Percentiles rank a stretch among this genome's conserved stretches.
phyloP scores from a whole-genome alignment of 495 filamentous ascomycete genomes.

The Extremus antarcticus region DNA sequence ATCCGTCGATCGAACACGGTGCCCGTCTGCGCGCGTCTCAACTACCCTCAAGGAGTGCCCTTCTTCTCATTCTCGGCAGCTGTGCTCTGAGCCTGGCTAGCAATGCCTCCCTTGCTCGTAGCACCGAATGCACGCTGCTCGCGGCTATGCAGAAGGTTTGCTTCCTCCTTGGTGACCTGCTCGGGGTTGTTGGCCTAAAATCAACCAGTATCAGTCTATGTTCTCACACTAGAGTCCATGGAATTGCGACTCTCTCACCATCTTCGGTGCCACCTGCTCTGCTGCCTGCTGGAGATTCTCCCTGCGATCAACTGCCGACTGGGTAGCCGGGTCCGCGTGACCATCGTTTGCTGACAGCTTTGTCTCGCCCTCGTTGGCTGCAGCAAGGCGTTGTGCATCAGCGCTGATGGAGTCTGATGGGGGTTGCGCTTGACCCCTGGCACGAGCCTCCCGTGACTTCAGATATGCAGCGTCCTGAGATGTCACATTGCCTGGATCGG shows the following conservation, averaged over 20 bases:
- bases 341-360: neutral
- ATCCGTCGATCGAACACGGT: no score
- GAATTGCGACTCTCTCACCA: constrained; percentile 7
- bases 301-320: constrained; percentile 24
- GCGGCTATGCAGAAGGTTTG: constrained; percentile 23
- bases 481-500: constrained; percentile 11
- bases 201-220: neutral
- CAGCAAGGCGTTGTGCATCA: constrained; percentile 10
- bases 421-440: constrained; percentile 2
- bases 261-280: constrained; percentile 20
- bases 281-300: constrained; percentile 24
- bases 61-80: constrained; percentile 15
- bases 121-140: constrained; percentile 27
- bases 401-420: constrained; percentile 9
- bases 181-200: constrained; percentile 15
- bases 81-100: constrained; percentile 18
- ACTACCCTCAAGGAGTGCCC: neutral
- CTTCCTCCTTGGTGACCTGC: constrained; percentile 27
- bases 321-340: constrained; percentile 10
- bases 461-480: constrained; percentile 16
- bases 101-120: constrained; percentile 27
- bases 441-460: constrained; percentile 16
- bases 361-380: constrained; percentile 11
- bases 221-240: neutral
- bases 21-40: no score